These are phyloP conservation scores for Mortierella sp. DNA, from an alignment of 371 early-diverging fungal species.

Conservation along the genomic window DNA sequence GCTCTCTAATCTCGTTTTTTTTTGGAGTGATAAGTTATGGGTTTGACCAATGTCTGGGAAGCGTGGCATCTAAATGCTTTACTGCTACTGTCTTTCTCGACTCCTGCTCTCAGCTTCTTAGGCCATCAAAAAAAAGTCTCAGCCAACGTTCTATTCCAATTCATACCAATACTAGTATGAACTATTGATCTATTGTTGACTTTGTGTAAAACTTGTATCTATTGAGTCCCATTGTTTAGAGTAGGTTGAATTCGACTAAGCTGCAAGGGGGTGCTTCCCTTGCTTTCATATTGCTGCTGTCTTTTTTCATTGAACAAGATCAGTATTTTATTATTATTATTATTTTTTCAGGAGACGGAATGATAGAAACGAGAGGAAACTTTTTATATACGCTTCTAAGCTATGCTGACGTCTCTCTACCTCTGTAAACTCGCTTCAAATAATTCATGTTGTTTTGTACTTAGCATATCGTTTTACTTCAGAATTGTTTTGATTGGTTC, in stretches of 20 bases:
- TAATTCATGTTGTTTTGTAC: background rate
- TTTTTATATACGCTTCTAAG: background rate
- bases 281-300: background rate
- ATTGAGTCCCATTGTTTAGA: background rate
- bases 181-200: background rate
- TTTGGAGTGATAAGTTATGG: background rate
- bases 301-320: background rate
- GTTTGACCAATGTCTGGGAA: background rate
- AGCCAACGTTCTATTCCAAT: background rate
- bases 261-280: conserved; percentile 12
- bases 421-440: background rate
- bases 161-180: conserved; percentile 10
- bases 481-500: background rate
- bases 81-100: background rate
- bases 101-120: background rate
- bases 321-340: background rate
- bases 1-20: too few species aligned
- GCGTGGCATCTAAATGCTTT: background rate
- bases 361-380: background rate
- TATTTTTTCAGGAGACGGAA: conserved; percentile 12
- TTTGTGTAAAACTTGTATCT: background rate
- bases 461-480: background rate
- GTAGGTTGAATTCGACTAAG: background rate
- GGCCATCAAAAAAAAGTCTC: background rate
- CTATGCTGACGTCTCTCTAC: background rate